Evolutionary conservation across 345 rosid genomes (phyloP).

Genomic region (Odontarrhena argentea): DNA sequence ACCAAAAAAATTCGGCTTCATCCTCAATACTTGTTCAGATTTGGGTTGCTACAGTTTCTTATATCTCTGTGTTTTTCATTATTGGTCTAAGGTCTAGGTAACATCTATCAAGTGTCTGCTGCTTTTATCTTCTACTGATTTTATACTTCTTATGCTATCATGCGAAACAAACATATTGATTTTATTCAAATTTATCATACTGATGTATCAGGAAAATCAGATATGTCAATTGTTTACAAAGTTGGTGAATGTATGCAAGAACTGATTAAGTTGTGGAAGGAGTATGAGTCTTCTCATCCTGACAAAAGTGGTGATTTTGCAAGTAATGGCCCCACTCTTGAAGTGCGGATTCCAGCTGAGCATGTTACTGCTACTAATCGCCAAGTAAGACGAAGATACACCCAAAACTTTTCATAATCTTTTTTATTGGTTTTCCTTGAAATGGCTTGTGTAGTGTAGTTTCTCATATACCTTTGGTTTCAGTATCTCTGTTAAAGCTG

Average conservation of each 20-base stretch:
- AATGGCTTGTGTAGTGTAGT: conserved; percentile 15
- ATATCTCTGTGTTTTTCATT: neutral
- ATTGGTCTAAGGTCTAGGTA: conserved; percentile 21
- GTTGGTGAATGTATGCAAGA: conserved; percentile 99
- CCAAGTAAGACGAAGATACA: conserved; percentile 62
- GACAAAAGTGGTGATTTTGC: conserved; percentile 73
- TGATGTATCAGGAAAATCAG: conserved; percentile 81
- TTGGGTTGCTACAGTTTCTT: conserved; percentile 3
- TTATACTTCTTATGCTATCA: neutral
- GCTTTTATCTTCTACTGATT: conserved; percentile 11
- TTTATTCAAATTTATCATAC: conserved; percentile 28
- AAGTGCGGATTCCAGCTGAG: conserved; percentile 94
- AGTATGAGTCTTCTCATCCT: conserved; percentile 66
- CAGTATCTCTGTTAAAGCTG: conserved; percentile 15
- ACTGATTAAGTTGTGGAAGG: conserved; percentile 90
- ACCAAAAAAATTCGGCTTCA: neutral
- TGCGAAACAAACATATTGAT: neutral
- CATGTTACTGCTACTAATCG: conserved; percentile 99
- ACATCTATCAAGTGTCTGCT: conserved; percentile 19
- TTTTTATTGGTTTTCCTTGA: conserved; percentile 4
- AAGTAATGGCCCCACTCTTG: conserved; percentile 85
- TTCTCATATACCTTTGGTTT: neutral
- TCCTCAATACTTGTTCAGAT: conserved; percentile 29
- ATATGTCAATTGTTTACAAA: conserved; percentile 82
- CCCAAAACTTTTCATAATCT: conserved; percentile 6